These are phyloP conservation scores for Cladosporium sphaerospermum DNA, from an alignment of 2,329 filamentous ascomycete genomes.

Conservation along the genomic window DNA sequence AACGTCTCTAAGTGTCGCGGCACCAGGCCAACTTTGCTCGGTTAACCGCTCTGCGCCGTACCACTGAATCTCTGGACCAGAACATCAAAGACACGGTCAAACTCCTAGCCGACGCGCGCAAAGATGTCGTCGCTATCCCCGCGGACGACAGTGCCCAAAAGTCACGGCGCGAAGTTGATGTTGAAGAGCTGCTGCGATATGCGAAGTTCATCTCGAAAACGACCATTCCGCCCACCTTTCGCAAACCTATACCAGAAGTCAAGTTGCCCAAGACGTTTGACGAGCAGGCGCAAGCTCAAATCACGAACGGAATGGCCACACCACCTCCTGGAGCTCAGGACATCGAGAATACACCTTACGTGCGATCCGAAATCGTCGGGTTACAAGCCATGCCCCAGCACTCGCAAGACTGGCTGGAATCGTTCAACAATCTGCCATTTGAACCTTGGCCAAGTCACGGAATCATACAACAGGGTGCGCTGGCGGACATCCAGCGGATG, in stretches of 20 bases:
- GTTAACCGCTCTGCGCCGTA: conserved; percentile 62
- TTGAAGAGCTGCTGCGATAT: conserved; percentile 68
- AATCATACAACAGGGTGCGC: conserved; percentile 60
- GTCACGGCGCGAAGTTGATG: conserved; percentile 49
- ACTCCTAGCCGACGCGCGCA: conserved; percentile 65
- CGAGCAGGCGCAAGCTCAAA: conserved; percentile 17
- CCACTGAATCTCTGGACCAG: conserved; percentile 59
- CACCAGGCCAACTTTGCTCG: conserved; percentile 70
- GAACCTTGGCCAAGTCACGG: conserved; percentile 71
- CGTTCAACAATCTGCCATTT: conserved; percentile 53
- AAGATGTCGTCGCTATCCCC: conserved; percentile 61
- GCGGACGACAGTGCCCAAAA: conserved; percentile 44
- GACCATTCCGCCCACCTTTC: conserved; percentile 61
- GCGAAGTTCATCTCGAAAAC: conserved; percentile 75
- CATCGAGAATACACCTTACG: conserved; percentile 14
- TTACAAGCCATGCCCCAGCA: conserved; percentile 24
- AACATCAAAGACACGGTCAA: conserved; percentile 66
- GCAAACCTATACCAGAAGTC: conserved; percentile 19
- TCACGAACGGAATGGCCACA: conserved; percentile 29
- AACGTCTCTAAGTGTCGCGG: conserved; percentile 51
- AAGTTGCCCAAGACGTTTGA: conserved; percentile 4
- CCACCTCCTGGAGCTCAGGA: conserved; percentile 18
- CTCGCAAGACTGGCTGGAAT: conserved; percentile 38
- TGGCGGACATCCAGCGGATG: conserved; percentile 57
- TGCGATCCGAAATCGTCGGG: conserved; percentile 14